These are phyloP conservation scores for Penicillium coffeae DNA, from an alignment of 495 filamentous ascomycete genomes.

Conservation along the genomic window DNA sequence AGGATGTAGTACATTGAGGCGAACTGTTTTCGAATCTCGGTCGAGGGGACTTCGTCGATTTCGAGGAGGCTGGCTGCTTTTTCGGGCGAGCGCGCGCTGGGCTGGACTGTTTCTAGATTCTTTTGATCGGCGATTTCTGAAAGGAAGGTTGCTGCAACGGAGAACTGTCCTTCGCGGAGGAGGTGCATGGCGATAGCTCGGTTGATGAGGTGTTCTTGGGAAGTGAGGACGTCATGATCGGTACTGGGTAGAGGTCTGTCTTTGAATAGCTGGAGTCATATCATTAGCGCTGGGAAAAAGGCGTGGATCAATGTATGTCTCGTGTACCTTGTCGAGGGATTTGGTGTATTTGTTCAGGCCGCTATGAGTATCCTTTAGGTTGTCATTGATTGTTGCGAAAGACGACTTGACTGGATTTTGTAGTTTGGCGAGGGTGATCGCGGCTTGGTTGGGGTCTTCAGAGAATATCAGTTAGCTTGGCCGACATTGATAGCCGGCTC, in stretches of 20 bases:
- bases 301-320: background rate
- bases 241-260: slow-evolving; percentile 67
- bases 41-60: slow-evolving; percentile 56
- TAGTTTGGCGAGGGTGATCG: slow-evolving; percentile 71
- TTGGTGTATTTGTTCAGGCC: slow-evolving; percentile 78
- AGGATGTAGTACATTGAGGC: slow-evolving; percentile 87
- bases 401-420: slow-evolving; percentile 76
- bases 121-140: slow-evolving; percentile 50
- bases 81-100: slow-evolving; percentile 11
- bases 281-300: background rate
- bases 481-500: background rate
- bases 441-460: slow-evolving; percentile 64
- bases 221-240: slow-evolving; percentile 76
- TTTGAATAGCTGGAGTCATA: slow-evolving; percentile 64
- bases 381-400: slow-evolving; percentile 72
- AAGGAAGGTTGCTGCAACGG: slow-evolving; percentile 77
- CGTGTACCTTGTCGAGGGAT: slow-evolving; percentile 69
- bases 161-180: slow-evolving; percentile 89
- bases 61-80: slow-evolving; percentile 30
- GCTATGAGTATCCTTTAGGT: slow-evolving; percentile 74
- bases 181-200: slow-evolving; percentile 95
- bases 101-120: slow-evolving; percentile 9
- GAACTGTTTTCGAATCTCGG: slow-evolving; percentile 73
- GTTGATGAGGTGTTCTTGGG: slow-evolving; percentile 74
- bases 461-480: slow-evolving; percentile 7